Base-by-base conservation (phyloP, 2,329 filamentous ascomycete species). In the Fusarium tanahbumbuense region DNA sequence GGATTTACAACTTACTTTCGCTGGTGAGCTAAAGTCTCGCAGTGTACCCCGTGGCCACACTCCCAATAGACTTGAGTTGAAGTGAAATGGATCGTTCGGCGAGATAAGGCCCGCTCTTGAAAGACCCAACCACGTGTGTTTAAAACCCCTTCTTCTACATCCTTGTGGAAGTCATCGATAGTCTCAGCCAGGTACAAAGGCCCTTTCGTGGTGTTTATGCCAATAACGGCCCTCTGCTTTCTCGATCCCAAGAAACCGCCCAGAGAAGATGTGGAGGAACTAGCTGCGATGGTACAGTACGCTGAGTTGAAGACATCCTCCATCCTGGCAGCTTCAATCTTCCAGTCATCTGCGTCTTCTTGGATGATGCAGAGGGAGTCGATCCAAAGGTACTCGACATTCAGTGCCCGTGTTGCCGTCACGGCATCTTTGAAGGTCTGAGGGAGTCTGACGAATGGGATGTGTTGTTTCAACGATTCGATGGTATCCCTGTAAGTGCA, bases 111-210 rank as follows among this genome's bases (percentile, higher is more conserved):
- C 8, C 60, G 22, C 4, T 64, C 60, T 12, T 60, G 60, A 2
- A 64, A 28, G 0, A 60, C 60, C 60, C 60, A 64, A 1, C 56
- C 55, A 1, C 60, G 53, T 16, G 27, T 62, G 34, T 52, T 62
- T 3, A 62, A 6, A 12, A 32, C 11, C 1, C 53, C 32, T 2
- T 25, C 8, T 9, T 62, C 52, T 0, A 62, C 59, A 13, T 60
- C 16, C 5, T 2, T 15, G 5, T 11, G 25, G 6, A 60, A 60
- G 6, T 55, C 32, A 8, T 60, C 56, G 3, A 60, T 60, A 2
- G 41, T 25, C 23, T 54, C 8, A 4, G 30, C 25, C 0, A 60
- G 41, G 13, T 55, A 45, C 2, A 48, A 0, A 9, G 30, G 32
- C 1, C 49, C 50, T 2, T 32, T 5, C 5, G 16, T 1, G 0